Conservation (phyloP, 345 rosid genomes). For the Bruguiera gymnorhiza region DNA sequence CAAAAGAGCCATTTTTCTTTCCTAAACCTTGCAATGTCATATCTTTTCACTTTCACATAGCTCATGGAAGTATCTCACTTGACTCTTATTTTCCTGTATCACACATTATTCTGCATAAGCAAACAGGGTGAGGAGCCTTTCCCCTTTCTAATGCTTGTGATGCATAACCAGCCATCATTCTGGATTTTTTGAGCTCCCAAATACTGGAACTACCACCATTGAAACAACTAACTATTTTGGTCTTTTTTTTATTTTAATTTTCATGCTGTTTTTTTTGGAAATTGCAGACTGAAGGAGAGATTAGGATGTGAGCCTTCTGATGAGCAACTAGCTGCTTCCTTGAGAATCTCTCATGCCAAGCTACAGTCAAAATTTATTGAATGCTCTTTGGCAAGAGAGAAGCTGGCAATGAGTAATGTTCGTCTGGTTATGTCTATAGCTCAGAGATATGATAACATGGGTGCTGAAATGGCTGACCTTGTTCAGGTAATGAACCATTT, state of each 20-base stretch:
- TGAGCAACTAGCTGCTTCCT: constrained; percentile 74
- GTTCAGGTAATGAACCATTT: constrained; percentile 58
- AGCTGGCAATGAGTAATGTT: constrained; percentile 94
- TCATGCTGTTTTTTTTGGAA: constrained; percentile 11
- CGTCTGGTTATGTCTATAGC: constrained; percentile 96
- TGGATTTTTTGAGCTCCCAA: too few relatives aligned
- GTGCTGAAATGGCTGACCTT: constrained; percentile 93
- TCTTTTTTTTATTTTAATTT: background rate
- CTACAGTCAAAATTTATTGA: constrained; percentile 64
- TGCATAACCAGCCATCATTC: too few relatives aligned
- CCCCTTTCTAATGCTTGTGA: too few relatives aligned
- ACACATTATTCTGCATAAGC: too few relatives aligned
- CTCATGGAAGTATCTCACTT: too few relatives aligned
- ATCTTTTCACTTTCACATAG: too few relatives aligned
- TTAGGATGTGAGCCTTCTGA: constrained; percentile 87
- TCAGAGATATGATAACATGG: constrained; percentile 84
- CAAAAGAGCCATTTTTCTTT: too few relatives aligned
- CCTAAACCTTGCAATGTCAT: too few relatives aligned
- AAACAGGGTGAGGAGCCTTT: too few relatives aligned
- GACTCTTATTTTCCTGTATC: too few relatives aligned
- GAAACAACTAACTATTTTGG: too few relatives aligned
- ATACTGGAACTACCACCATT: too few relatives aligned
- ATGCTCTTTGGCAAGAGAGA: constrained; percentile 81
- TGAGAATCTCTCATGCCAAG: constrained; percentile 70
- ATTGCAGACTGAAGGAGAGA: constrained; percentile 68